Percentiles rank a stretch among this genome's conserved stretches.
Evolutionary conservation across 2,329 filamentous ascomycete species (phyloP).

Genomic region (Verticillium klebahnii): DNA sequence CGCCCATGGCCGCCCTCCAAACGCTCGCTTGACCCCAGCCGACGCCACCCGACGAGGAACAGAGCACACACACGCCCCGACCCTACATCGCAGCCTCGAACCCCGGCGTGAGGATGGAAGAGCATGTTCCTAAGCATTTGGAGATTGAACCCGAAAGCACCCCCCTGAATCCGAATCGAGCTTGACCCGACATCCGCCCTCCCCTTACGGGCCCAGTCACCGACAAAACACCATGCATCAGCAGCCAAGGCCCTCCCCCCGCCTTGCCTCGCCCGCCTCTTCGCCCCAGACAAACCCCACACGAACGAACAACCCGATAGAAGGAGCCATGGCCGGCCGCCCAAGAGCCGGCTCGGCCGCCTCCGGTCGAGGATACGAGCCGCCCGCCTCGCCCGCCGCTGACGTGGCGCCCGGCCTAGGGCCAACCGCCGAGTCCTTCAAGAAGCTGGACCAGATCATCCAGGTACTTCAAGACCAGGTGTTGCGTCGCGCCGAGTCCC

Average conservation of each 20-base stretch:
- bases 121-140: constrained; percentile 8
- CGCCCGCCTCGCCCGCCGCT: constrained; percentile 42
- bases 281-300: constrained; percentile 68
- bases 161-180: constrained; percentile 1
- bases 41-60: not conserved
- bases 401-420: constrained; percentile 36
- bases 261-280: constrained; percentile 67
- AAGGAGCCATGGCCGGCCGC: constrained; percentile 40
- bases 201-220: not conserved
- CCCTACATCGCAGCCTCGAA: not conserved
- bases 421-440: constrained; percentile 62
- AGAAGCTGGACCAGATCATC: constrained; percentile 89
- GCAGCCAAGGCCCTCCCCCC: constrained; percentile 71
- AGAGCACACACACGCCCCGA: not conserved
- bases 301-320: constrained; percentile 71
- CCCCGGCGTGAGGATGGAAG: constrained; percentile 12
- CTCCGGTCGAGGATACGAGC: constrained; percentile 28
- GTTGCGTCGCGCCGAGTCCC: not conserved
- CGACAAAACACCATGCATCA: constrained; percentile 67
- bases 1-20: not conserved
- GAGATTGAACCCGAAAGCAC: constrained; percentile 8
- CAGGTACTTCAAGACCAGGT: constrained; percentile 52
- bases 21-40: not conserved
- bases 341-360: constrained; percentile 39
- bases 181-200: not conserved